phyloP scores from a whole-genome alignment of 441 rosid genomes.

The Mallotus japonicus region DNA sequence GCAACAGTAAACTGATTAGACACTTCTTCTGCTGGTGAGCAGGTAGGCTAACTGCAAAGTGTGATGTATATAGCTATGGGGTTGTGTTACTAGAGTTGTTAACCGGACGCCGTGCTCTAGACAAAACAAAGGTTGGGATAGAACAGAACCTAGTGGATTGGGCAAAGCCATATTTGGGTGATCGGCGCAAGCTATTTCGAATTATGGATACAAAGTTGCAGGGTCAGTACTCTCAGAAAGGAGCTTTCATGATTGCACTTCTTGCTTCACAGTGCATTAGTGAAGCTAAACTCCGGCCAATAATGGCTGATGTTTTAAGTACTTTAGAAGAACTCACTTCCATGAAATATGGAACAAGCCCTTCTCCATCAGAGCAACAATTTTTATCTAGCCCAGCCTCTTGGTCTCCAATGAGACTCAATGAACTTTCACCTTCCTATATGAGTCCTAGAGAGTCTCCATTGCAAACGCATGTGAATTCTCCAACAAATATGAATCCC shows the following conservation, averaged over 20 bases:
- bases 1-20: slow-evolving; percentile 2
- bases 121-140: slow-evolving; percentile 40
- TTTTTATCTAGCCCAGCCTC: slow-evolving; percentile 7
- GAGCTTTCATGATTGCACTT: slow-evolving; percentile 49
- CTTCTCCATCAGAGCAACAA: slow-evolving; percentile 4
- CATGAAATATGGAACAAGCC: slow-evolving; percentile 32
- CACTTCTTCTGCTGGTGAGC: slow-evolving; percentile 21
- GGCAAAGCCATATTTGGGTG: slow-evolving; percentile 53
- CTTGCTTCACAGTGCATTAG: slow-evolving; percentile 55
- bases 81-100: slow-evolving; percentile 71
- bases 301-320: slow-evolving; percentile 52
- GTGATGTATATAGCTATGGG: slow-evolving; percentile 77
- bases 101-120: slow-evolving; percentile 51
- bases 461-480: slow-evolving; percentile 5
- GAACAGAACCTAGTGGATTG: slow-evolving; percentile 68
- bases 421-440: slow-evolving; percentile 12
- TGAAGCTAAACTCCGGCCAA: slow-evolving; percentile 59
- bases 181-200: slow-evolving; percentile 52
- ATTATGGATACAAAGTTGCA: slow-evolving; percentile 60
- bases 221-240: slow-evolving; percentile 59
- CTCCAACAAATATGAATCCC: background rate
- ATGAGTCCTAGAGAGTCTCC: slow-evolving; percentile 16
- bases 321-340: slow-evolving; percentile 43
- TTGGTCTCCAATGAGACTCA: slow-evolving; percentile 16
- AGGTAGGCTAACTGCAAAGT: slow-evolving; percentile 64